phyloP scores from a whole-genome alignment of 73 alveolate species.

The Paramecium sexaurelia region DNA sequence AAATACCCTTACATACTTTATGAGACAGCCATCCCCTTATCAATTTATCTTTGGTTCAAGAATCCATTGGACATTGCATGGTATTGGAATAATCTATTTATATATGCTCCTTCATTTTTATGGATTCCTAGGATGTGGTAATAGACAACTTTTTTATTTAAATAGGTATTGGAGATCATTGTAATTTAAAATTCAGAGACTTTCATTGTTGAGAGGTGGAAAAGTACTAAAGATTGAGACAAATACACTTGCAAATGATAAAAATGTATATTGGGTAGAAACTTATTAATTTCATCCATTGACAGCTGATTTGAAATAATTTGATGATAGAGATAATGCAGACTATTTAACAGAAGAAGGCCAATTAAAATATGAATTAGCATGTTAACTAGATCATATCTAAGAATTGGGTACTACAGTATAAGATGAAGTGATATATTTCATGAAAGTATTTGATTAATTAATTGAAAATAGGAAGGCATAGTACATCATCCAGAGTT shows the following conservation, averaged over 20 bases:
- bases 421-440: slow-evolving; percentile 83
- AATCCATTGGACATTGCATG: slow-evolving; percentile 86
- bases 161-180: slow-evolving; percentile 78
- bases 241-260: slow-evolving; percentile 79
- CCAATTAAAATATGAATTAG: slow-evolving; percentile 82
- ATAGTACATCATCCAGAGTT: slow-evolving; percentile 90
- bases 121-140: slow-evolving; percentile 83
- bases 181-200: slow-evolving; percentile 79
- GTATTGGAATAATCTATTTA: slow-evolving; percentile 70
- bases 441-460: slow-evolving; percentile 70
- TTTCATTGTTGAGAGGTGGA: slow-evolving; percentile 89
- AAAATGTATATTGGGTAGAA: slow-evolving; percentile 84
- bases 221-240: slow-evolving; percentile 80
- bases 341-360: slow-evolving; percentile 81
- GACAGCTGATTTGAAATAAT: slow-evolving; percentile 76
- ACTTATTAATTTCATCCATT: slow-evolving; percentile 83
- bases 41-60: slow-evolving; percentile 82
- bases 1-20: slow-evolving; percentile 85
- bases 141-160: not conserved
- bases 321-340: slow-evolving; percentile 79
- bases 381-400: slow-evolving; percentile 85
- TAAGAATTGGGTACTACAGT: slow-evolving; percentile 84
- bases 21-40: slow-evolving; percentile 78
- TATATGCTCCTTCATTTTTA: slow-evolving; percentile 71
- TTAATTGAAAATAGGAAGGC: slow-evolving; percentile 73